Percentiles rank a stretch among this genome's conserved stretches.
phyloP scores from a whole-genome alignment of 805 yeast genomes.

The Cyberlindnera nakhonratchasimensis region DNA sequence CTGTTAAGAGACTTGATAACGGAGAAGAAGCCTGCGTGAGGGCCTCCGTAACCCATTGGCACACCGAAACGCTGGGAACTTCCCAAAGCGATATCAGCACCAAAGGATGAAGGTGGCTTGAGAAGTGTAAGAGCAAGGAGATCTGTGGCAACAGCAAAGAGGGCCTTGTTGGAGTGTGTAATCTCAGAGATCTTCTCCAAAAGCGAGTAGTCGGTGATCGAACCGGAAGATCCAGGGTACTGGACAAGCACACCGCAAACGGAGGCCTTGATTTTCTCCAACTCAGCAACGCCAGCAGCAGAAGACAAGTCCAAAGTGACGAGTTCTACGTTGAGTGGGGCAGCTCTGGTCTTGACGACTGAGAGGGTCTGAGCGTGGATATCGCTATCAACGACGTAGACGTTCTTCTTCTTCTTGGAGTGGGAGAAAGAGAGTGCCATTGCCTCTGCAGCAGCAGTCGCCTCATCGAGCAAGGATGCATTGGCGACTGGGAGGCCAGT shows the following conservation, averaged over 20 bases:
- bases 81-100: conserved; percentile 93
- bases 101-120: conserved; percentile 78
- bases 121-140: conserved; percentile 82
- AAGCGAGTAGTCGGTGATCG: conserved; percentile 45
- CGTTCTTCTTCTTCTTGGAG: conserved; percentile 60
- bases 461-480: conserved; percentile 93
- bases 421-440: conserved; percentile 77
- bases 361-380: conserved; percentile 84
- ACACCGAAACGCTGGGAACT: conserved; percentile 95
- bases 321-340: conserved; percentile 65
- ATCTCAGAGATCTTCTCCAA: conserved; percentile 56
- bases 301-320: conserved; percentile 53
- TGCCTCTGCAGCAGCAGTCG: conserved; percentile 97
- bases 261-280: conserved; percentile 33
- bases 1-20: conserved; percentile 77
- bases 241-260: conserved; percentile 85
- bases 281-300: conserved; percentile 34
- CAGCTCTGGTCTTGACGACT: conserved; percentile 77
- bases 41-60: conserved; percentile 98
- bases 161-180: conserved; percentile 68
- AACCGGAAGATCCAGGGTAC: conserved; percentile 88
- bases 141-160: conserved; percentile 87
- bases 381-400: conserved; percentile 69
- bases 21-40: conserved; percentile 97
- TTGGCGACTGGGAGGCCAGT: conserved; percentile 95